Evolutionary conservation across 148 eudicot species (phyloP).

Genomic region (Camellia lanceoleosa): DNA sequence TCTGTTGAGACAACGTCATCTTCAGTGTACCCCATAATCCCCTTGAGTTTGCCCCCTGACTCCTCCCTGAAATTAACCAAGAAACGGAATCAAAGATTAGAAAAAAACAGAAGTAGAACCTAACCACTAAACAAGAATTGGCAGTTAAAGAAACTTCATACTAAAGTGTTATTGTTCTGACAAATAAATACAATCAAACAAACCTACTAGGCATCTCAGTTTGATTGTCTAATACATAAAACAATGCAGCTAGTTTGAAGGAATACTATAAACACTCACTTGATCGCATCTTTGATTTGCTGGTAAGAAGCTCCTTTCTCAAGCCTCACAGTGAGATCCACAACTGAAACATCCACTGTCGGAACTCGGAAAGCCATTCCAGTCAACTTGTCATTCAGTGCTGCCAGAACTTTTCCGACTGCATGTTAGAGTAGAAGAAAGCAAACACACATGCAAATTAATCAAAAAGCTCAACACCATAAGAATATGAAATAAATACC

Average conservation of each 20-base stretch:
- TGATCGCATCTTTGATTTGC: too few species aligned
- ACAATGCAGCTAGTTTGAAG: background rate
- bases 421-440: slow-evolving; percentile 29
- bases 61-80: slow-evolving; percentile 45
- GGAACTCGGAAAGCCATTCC: slow-evolving; percentile 81
- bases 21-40: slow-evolving; percentile 66
- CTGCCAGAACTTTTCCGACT: slow-evolving; percentile 70
- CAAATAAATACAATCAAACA: background rate
- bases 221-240: background rate
- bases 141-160: background rate
- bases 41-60: slow-evolving; percentile 61
- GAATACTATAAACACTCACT: too few species aligned
- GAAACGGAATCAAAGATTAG: background rate
- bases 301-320: too few species aligned
- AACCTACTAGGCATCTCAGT: background rate
- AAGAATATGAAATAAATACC: background rate
- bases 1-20: slow-evolving; percentile 75
- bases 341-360: slow-evolving; percentile 72
- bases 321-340: slow-evolving; percentile 67
- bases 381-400: slow-evolving; percentile 64
- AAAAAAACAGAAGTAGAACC: background rate
- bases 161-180: background rate
- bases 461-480: background rate
- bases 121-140: background rate
- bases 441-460: background rate